Base-by-base conservation (phyloP, 2,329 filamentous ascomycete genomes). In the Arthrobotrys musiformis region DNA sequence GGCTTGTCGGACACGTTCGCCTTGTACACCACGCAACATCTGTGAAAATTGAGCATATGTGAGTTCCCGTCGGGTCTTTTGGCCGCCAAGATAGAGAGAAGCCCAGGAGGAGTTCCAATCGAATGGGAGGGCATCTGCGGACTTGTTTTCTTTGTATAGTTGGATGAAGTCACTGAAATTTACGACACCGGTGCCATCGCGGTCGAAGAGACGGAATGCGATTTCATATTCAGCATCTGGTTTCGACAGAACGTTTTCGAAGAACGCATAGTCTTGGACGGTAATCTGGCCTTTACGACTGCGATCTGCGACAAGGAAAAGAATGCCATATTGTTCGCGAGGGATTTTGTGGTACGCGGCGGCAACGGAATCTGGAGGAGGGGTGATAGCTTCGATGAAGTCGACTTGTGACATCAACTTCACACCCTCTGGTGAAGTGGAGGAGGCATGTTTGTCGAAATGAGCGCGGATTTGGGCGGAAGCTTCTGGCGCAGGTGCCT, bases 161-260 rank as follows among this genome's bases (percentile, higher is more conserved):
- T 89, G 88, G 82, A 93, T 90, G 85, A 99, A 94, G 81, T 93
- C 90, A 42, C 97, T 92, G 82, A 94, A 97, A 83, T 94, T 94
- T 82, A 99, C 93, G 58, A 88, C 88, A 78, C 95, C 95, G 19
- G 90, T 92, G 78, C 92, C 89, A 62, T 94, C 90, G 81, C 93
- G 88, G 82, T 98, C 94, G 85, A 99, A 99, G 68, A 99, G 88
- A 81, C 95, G 92, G 86, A 98, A 99, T 15, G 95, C 94, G 81
- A 99, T 97, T 84, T 98, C 94, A 85, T 99, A 99, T 86, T 99
- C 95, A 83, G 95, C 95, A 82, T 98, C 95, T 78, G 95, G 92
- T 85, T 97, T 98, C 80, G 88, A 88, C 74, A 99, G 90, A 79
- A 99, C 89, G 86, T 97, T 96, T 85, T 97, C 93, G 84, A 98